Evolutionary conservation across 1,284 basidiomycete genomes (phyloP), one percentile per base, ranked within the genome.

Genomic region (Porodaedalea pini): DNA sequence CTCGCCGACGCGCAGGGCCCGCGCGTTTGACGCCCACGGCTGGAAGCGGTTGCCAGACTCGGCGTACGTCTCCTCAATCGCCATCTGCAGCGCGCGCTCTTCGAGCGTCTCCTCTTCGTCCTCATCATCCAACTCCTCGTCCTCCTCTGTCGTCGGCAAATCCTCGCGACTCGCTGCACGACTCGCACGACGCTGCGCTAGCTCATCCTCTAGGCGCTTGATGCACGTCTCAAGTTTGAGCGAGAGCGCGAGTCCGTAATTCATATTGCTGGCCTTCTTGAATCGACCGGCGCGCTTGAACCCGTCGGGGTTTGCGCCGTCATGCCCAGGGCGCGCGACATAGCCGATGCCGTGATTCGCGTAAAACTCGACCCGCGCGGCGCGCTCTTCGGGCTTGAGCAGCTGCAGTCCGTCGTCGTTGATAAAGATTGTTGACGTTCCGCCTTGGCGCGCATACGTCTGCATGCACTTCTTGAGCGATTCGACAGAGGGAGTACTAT

Each of bases 241-340:
- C 15, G 87, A 90, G 4, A 93, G 75, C 44, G 76, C 75, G 31
- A 90, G 80, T 1, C 80, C 90, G 68, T 90, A 92, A 71, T 94
- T 94, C 87, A 94, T 90, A 71, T 94, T 94, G 0, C 84, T 86
- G 0, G 90, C 90, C 71, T 94, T 94, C 78, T 94, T 93, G 78
- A 93, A 94, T 29, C 90, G 83, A 60, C 92, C 92, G n/a, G 88
- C 86, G 54, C 92, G 88, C 56, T 82, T 78, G 74, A 84, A 94
- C 0, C 88, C 90, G 65, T 82, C 82, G 17, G 69, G 64, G 39
- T 75, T 62, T 6, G 67, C 68, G 64, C 73, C 72, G 65, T 84
- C 80, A 68, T 89, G 84, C 47, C 77, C 78, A 2, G 92, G 90
- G 50, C 92, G 83, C 21, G 91, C 86, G 57, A 92, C 86, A 82